These are phyloP conservation scores for Malassezia sympodialis DNA, from an alignment of 1,284 basidiomycete species.

Conservation along the genomic window DNA sequence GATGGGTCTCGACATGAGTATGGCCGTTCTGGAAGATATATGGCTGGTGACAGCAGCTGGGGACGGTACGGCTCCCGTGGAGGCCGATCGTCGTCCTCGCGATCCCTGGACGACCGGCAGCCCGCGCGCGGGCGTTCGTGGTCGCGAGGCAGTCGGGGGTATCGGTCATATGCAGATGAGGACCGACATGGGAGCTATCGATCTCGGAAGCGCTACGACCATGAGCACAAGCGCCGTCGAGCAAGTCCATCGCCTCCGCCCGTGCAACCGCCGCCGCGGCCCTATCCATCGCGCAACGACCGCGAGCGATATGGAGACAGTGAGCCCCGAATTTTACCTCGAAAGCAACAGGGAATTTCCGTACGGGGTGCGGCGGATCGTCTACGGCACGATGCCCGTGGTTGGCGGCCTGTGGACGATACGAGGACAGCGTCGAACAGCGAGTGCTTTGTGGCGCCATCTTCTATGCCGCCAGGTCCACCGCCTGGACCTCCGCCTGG, in stretches of 20 bases:
- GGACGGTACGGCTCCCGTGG: background rate
- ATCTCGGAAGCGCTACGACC: background rate
- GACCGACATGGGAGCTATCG: background rate
- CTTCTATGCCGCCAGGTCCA: background rate
- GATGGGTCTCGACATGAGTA: background rate
- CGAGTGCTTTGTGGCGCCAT: background rate
- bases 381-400: background rate
- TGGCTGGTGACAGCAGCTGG: background rate
- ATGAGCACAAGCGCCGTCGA: slow-evolving; percentile 4
- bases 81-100: background rate
- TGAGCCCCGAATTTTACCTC: background rate
- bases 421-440: background rate
- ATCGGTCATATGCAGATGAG: background rate
- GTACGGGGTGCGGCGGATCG: background rate
- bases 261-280: background rate
- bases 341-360: background rate
- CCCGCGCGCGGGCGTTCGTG: background rate
- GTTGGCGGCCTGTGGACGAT: background rate
- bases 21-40: background rate
- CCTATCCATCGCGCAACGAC: background rate
- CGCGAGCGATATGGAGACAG: background rate
- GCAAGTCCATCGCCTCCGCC: slow-evolving; percentile 1
- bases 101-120: background rate
- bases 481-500: no score
- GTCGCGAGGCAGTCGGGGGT: background rate